phyloP scores from a whole-genome alignment of 148 eudicot genomes.

The Selenicereus undatus region DNA sequence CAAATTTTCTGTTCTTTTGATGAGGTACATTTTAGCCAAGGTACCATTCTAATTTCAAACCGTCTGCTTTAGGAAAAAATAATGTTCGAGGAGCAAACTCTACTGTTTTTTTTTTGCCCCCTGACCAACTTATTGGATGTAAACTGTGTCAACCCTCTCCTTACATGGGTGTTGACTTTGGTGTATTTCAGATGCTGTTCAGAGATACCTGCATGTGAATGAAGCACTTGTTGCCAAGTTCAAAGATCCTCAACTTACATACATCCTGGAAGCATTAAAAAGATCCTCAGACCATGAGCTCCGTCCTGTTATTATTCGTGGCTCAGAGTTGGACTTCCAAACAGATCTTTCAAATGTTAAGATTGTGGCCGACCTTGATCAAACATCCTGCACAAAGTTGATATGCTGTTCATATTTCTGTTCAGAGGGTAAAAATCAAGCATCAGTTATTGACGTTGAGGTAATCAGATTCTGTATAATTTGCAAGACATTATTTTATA shows the following conservation, averaged over 20 bases:
- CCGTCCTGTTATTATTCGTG: slow-evolving; percentile 54
- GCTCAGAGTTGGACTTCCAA: slow-evolving; percentile 48
- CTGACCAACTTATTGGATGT: background rate
- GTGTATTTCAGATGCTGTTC: slow-evolving; percentile 48
- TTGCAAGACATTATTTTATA: background rate
- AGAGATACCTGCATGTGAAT: slow-evolving; percentile 40
- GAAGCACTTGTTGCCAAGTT: slow-evolving; percentile 53
- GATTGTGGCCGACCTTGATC: slow-evolving; percentile 23
- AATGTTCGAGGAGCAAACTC: background rate
- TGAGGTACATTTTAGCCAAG: background rate
- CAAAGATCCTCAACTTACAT: slow-evolving; percentile 59
- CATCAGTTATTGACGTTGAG: slow-evolving; percentile 43
- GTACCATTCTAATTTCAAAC: background rate
- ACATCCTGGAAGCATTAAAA: slow-evolving; percentile 44
- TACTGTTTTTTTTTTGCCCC: too few species aligned
- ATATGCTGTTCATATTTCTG: slow-evolving; percentile 56
- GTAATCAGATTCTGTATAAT: slow-evolving; percentile 41
- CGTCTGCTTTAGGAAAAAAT: background rate
- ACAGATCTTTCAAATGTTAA: slow-evolving; percentile 35
- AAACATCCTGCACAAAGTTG: slow-evolving; percentile 32
- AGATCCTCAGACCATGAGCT: slow-evolving; percentile 35
- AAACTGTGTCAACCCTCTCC: background rate
- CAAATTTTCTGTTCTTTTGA: background rate
- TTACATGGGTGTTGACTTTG: slow-evolving; percentile 7
- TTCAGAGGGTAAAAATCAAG: slow-evolving; percentile 31